phyloP scores from a whole-genome alignment of 2,329 filamentous ascomycete genomes.

The Sclerotinia subarctica region DNA sequence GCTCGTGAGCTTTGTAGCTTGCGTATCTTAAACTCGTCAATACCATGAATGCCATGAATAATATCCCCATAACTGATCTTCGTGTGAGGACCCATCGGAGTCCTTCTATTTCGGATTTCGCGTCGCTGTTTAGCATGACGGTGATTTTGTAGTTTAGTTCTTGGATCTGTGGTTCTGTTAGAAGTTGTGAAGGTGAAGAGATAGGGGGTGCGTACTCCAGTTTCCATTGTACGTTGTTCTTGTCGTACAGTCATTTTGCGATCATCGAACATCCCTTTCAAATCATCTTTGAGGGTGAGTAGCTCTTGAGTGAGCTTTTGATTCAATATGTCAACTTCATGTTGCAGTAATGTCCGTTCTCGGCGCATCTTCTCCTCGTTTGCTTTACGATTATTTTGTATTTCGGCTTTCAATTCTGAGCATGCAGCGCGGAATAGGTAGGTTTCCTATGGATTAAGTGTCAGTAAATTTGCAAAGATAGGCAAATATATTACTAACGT shows the following conservation, averaged over 20 bases:
- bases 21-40: constrained; percentile 58
- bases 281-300: constrained; percentile 75
- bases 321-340: constrained; percentile 88
- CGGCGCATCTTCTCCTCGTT: constrained; percentile 79
- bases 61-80: constrained; percentile 60
- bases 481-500: constrained; percentile 44
- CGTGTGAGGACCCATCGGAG: constrained; percentile 79
- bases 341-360: constrained; percentile 81
- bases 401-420: constrained; percentile 83
- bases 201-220: constrained; percentile 56
- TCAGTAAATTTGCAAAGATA: not conserved
- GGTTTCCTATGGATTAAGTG: constrained; percentile 54
- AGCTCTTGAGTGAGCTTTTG: constrained; percentile 85
- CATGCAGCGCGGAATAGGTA: constrained; percentile 95
- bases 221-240: constrained; percentile 82
- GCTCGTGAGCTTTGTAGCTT: constrained; percentile 47
- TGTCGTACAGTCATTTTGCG: constrained; percentile 87
- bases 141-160: constrained; percentile 97
- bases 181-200: not conserved
- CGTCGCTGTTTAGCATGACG: constrained; percentile 82
- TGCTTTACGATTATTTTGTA: constrained; percentile 71
- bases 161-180: constrained; percentile 60
- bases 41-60: constrained; percentile 63
- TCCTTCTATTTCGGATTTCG: constrained; percentile 87
- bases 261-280: constrained; percentile 96